Evolutionary conservation across 108 stramenopile species (phyloP).

Genomic region (Epipyxis sp.): DNA sequence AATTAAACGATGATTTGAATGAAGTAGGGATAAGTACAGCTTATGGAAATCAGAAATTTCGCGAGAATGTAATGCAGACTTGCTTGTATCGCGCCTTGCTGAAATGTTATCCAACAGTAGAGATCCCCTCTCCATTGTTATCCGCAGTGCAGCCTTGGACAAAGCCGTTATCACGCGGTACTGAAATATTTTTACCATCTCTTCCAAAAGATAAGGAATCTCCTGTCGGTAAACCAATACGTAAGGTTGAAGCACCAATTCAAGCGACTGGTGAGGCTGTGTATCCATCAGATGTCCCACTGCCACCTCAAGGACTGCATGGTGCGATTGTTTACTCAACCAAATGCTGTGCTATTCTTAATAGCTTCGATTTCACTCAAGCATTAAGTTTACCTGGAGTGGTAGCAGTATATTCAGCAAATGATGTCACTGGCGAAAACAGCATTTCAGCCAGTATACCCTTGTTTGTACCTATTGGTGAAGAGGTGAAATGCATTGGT

Average conservation of each 20-base stretch:
- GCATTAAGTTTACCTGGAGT: slow-evolving; percentile 30
- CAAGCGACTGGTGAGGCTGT: slow-evolving; percentile 43
- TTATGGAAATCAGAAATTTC: background rate
- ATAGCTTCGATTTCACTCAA: background rate
- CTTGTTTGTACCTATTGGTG: background rate
- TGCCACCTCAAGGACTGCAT: slow-evolving; percentile 12
- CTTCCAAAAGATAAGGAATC: background rate
- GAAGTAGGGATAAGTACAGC: background rate
- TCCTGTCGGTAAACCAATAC: slow-evolving; percentile 12
- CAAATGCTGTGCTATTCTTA: background rate
- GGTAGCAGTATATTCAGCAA: slow-evolving; percentile 26
- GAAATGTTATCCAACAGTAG: background rate
- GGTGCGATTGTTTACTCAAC: slow-evolving; percentile 31
- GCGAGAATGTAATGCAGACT: background rate
- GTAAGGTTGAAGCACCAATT: slow-evolving; percentile 36
- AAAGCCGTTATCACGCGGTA: slow-evolving; percentile 14
- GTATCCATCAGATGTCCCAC: slow-evolving; percentile 34
- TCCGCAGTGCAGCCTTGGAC: slow-evolving; percentile 11
- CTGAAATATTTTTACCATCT: slow-evolving; percentile 20
- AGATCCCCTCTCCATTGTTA: background rate
- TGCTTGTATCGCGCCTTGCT: slow-evolving; percentile 24
- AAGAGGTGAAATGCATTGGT: slow-evolving; percentile 15
- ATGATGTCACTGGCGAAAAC: slow-evolving; percentile 34
- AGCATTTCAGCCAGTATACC: background rate
- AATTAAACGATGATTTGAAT: background rate